Percentiles rank a stretch among this genome's conserved stretches.
Evolutionary conservation across 2,329 filamentous ascomycete species (phyloP).

Genomic region (Xylaria sp.): DNA sequence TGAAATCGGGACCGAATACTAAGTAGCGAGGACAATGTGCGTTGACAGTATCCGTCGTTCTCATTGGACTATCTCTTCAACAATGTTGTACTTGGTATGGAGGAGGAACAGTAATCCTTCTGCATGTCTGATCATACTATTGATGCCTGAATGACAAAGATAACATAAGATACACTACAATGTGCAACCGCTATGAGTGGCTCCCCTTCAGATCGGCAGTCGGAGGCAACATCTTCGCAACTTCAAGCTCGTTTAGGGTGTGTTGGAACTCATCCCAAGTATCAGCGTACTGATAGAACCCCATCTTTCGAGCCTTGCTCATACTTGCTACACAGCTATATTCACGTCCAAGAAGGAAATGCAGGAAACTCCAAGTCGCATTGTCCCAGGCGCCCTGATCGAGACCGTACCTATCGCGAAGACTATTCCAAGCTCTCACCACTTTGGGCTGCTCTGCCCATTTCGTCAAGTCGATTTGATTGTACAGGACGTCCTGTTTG

Average conservation of each 20-base stretch:
- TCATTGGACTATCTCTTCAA: conserved; percentile 16
- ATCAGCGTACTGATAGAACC: conserved; percentile 54
- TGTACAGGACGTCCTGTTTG: conserved; percentile 47
- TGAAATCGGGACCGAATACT: background rate
- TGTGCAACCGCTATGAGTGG: background rate
- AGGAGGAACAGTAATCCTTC: conserved; percentile 31
- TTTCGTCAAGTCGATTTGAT: conserved; percentile 54
- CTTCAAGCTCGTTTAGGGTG: conserved; percentile 44
- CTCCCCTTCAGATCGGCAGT: conserved; percentile 23
- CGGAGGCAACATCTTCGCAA: conserved; percentile 42
- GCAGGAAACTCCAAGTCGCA: conserved; percentile 56
- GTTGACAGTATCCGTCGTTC: background rate
- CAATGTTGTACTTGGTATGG: background rate
- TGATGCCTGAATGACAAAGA: conserved; percentile 9
- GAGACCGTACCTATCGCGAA: conserved; percentile 53
- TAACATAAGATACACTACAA: conserved; percentile 7
- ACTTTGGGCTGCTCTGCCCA: conserved; percentile 55
- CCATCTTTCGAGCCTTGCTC: conserved; percentile 57
- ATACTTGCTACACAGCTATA: conserved; percentile 55
- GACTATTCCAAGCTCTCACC: conserved; percentile 52
- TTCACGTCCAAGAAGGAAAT: conserved; percentile 56
- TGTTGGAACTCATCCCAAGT: conserved; percentile 47
- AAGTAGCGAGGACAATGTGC: background rate
- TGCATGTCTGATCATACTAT: background rate
- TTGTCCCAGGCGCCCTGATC: conserved; percentile 53